A percentile compares a stretch with the other conserved stretches of the same genome.
phyloP scores from a whole-genome alignment of 2,329 filamentous ascomycete genomes.

The Ceratocystis papillata region DNA sequence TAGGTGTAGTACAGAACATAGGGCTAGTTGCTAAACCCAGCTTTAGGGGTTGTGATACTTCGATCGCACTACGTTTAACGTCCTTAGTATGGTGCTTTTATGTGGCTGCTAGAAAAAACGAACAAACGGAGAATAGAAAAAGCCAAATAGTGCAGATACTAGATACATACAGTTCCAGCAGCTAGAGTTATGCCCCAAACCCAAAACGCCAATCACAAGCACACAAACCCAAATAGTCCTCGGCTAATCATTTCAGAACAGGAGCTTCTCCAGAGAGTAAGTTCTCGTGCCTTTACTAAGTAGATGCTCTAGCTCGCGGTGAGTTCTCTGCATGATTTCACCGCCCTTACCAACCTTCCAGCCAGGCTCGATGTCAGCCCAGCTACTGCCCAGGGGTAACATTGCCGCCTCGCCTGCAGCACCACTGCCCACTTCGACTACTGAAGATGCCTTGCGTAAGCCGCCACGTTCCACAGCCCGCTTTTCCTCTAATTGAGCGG shows the following conservation, averaged over 20 bases:
- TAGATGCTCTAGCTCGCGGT: constrained; percentile 64
- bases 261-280: constrained; percentile 72
- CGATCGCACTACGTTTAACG: neutral
- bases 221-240: constrained; percentile 6
- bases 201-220: constrained; percentile 11
- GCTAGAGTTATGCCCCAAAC: constrained; percentile 2
- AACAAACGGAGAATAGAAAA: neutral
- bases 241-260: constrained; percentile 37
- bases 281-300: constrained; percentile 68
- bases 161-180: constrained; percentile 4
- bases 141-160: neutral
- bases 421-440: constrained; percentile 3
- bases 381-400: constrained; percentile 58
- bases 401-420: constrained; percentile 30
- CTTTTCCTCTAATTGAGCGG: neutral
- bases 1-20: neutral
- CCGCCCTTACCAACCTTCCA: constrained; percentile 57
- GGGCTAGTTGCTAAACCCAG: neutral
- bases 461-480: constrained; percentile 8
- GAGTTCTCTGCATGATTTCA: constrained; percentile 57
- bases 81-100: neutral
- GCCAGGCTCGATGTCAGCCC: constrained; percentile 28
- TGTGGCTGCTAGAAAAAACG: neutral
- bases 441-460: neutral
- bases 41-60: neutral